Base-by-base conservation (phyloP, 768 basidiomycete species). In the Mycena rosella region DNA sequence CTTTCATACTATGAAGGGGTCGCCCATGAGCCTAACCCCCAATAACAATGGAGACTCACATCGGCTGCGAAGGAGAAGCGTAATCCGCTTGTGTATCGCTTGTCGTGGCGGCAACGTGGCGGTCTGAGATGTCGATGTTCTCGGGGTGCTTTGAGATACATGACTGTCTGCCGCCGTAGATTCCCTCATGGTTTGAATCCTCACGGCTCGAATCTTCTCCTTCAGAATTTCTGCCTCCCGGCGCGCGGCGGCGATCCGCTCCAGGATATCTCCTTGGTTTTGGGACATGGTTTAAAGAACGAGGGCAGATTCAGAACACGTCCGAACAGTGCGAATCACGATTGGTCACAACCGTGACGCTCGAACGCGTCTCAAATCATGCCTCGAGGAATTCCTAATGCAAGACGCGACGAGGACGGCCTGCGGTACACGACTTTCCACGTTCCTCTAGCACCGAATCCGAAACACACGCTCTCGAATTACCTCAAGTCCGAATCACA, bases 151-250 rank as follows among this genome's bases (percentile, higher is more conserved):
- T n/a, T n/a, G n/a, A n/a, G 32, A 91, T 96, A 82, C 77, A 99
- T 98, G 83, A 76, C 94, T 97, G 20, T 97, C 97, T 81, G 99
- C 98, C 20, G 95, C 96, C 55, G 96, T 95, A 67, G 96, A 95
- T 80, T 99, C 97, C 77, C 91, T 92, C 81, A 94, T 97, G 54
- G 95, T 92, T 75, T 96, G 87, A 78, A n/a, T n/a, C n/a, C n/a
- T n/a, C n/a, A n/a, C n/a, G n/a, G n/a, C n/a, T n/a, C n/a, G n/a
- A n/a, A 99, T 99, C 89, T 96, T 96, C 87, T 99, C 98, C 84
- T 98, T 99, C 83, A 99, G 80, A 77, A 89, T 92, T 82, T 99
- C 97, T 49, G 96, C 96, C 82, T 99, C 98, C 78, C 98, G 88
- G 73, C 97, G 91, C 64, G 97, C 97, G 58, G 96, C 95, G 48